Evolutionary conservation across 1,139 yeast genomes (phyloP).

Genomic region (Lodderomyces theae): DNA sequence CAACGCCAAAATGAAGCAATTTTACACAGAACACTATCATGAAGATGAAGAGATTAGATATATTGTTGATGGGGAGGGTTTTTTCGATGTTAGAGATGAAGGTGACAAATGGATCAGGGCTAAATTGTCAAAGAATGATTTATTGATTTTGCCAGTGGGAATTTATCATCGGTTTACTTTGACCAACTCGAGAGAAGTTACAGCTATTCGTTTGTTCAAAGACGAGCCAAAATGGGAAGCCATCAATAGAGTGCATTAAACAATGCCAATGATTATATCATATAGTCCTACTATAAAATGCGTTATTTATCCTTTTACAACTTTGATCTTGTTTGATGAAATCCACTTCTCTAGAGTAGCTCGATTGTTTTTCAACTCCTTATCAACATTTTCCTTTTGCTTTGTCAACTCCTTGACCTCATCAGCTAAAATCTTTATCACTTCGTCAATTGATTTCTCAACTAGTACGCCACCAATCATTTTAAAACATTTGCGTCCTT

Average conservation of each 20-base stretch:
- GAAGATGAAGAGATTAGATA: conserved; percentile 97
- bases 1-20: conserved; percentile 61
- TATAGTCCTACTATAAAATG: too few species aligned
- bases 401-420: conserved; percentile 51
- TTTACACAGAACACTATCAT: conserved; percentile 86
- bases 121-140: conserved; percentile 60
- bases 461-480: conserved; percentile 94
- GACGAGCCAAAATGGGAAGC: conserved; percentile 98
- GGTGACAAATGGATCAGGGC: conserved; percentile 80
- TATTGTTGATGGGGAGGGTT: conserved; percentile 86
- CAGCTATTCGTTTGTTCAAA: conserved; percentile 80
- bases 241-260: conserved; percentile 51
- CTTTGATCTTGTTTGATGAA: conserved; percentile 62
- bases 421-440: conserved; percentile 60
- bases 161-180: conserved; percentile 90
- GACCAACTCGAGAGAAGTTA: conserved; percentile 57
- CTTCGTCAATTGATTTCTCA: conserved; percentile 77
- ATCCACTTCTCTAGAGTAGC: conserved; percentile 68
- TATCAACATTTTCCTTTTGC: conserved; percentile 44
- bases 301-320: conserved; percentile 45
- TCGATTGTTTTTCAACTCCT: conserved; percentile 45
- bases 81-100: conserved; percentile 77
- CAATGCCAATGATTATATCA: too few species aligned
- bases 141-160: conserved; percentile 82
- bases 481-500: conserved; percentile 76